Percentiles rank a stretch among this genome's conserved stretches.
Conservation (phyloP, 2,329 filamentous ascomycete species). For the Botryosphaeria dothidea region DNA sequence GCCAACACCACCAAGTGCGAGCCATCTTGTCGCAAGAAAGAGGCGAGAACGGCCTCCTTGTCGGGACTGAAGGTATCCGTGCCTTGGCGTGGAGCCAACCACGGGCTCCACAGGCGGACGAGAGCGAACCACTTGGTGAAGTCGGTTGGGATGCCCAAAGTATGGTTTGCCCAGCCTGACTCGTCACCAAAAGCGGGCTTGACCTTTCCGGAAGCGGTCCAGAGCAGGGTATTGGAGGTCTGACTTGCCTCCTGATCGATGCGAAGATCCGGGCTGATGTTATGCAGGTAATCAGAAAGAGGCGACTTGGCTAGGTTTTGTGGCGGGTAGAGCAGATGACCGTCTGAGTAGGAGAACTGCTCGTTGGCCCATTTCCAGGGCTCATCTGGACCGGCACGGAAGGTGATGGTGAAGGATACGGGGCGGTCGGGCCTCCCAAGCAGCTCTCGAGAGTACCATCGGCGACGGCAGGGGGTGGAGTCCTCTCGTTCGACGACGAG, state of each 20-base stretch:
- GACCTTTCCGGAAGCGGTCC: conserved; percentile 64
- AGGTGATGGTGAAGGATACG: conserved; percentile 71
- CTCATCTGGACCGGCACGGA: conserved; percentile 53
- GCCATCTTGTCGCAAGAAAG: conserved; percentile 73
- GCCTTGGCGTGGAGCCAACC: conserved; percentile 88
- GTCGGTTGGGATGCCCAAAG: conserved; percentile 65
- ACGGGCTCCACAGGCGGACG: conserved; percentile 76
- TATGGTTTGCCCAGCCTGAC: conserved; percentile 59
- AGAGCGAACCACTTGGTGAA: conserved; percentile 77
- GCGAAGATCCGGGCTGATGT: conserved; percentile 57
- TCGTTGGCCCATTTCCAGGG: conserved; percentile 73
- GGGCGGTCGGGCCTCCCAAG: conserved; percentile 44
- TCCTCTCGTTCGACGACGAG: background rate
- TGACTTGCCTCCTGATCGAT: conserved; percentile 62
- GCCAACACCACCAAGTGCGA: conserved; percentile 76
- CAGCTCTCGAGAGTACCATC: conserved; percentile 59
- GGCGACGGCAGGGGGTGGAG: conserved; percentile 26
- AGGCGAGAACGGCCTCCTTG: conserved; percentile 75
- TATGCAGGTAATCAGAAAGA: conserved; percentile 58
- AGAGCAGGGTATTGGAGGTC: conserved; percentile 67
- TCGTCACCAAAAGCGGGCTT: conserved; percentile 56
- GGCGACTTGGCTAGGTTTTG: conserved; percentile 37
- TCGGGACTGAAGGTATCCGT: conserved; percentile 65
- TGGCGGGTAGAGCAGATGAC: conserved; percentile 58
- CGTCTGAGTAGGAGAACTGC: conserved; percentile 64